A percentile compares a stretch with the other conserved stretches of the same genome.
phyloP scores from a whole-genome alignment of 2,329 filamentous ascomycete genomes.

The Fusarium hainanense region DNA sequence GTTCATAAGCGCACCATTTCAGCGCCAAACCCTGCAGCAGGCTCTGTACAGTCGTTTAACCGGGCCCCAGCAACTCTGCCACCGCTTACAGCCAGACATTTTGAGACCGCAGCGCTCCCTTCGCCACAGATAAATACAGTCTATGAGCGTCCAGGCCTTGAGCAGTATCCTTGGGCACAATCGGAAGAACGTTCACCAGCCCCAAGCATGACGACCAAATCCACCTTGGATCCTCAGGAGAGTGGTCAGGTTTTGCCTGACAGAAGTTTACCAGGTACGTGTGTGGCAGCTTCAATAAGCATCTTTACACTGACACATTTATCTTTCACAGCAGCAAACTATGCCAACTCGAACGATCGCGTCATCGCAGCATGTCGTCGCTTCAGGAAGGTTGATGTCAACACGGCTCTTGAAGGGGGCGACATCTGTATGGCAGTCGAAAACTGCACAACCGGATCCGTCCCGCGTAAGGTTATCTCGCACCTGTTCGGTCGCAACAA shows the following conservation, averaged over 20 bases:
- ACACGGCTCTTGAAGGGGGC: conserved; percentile 40
- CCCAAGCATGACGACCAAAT: conserved; percentile 16
- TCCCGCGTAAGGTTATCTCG: conserved; percentile 79
- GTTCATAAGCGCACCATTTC: conserved; percentile 63
- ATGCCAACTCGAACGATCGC: conserved; percentile 32
- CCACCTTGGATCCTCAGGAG: conserved; percentile 20
- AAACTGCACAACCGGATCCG: conserved; percentile 69
- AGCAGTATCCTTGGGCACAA: conserved; percentile 29
- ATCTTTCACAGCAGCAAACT: conserved; percentile 6
- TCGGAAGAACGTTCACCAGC: conserved; percentile 25
- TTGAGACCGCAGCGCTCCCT: conserved; percentile 29
- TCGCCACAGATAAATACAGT: conserved; percentile 28
- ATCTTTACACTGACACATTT: conserved; percentile 3
- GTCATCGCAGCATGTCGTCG: conserved; percentile 34
- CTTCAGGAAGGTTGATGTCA: conserved; percentile 30
- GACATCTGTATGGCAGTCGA: conserved; percentile 65
- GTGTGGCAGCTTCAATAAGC: neutral
- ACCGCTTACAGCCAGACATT: conserved; percentile 27
- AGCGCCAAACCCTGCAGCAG: conserved; percentile 57
- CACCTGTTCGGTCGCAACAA: conserved; percentile 89
- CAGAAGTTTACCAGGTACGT: conserved; percentile 23
- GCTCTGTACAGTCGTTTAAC: conserved; percentile 33
- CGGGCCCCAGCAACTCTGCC: conserved; percentile 36
- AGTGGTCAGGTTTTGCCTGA: conserved; percentile 12
- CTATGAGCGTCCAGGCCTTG: conserved; percentile 20